Evolutionary conservation across 306 rosid genomes (phyloP), one percentile per base, ranked within the genome.

Genomic region (Castanea mollissima): DNA sequence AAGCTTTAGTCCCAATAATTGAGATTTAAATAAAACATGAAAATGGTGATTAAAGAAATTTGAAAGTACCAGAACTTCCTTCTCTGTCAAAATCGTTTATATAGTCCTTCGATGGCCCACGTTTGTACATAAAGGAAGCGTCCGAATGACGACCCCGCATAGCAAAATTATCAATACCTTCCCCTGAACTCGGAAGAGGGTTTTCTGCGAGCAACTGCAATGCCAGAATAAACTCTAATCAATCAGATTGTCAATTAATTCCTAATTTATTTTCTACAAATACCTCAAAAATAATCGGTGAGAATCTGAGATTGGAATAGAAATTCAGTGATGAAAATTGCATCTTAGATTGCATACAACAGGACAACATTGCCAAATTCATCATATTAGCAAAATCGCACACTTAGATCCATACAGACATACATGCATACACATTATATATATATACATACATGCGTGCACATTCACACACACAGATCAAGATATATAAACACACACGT

Each of bases 111-210:
- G 90, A 82, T 46, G 79, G 64, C 56, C 74, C 91, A 69, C 97
- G 92, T 78, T 85, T 85, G 85, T 81, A 77, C 11, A 72, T 76
- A 35, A 74, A 67, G 67, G 59, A 52, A 31, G 69, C 57, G 51
- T 85, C 85, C 10, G 29, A 19, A 52, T 88, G 88, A 74, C 96
- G 82, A 74, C 96, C 96, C 63, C 97, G 82, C 97, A 93, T 91
- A 44, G 87, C 82, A 73, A 76, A 88, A 44, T 75, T 67, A 55
- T 62, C 32, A 21, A 86, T 70, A 52, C 79, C 88, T 72, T 87
- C 62, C 78, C 80, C 79, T 55, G 85, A 75, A 4, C 52, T 78
- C 11, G 62, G 76, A 78, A 81, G 19, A 58, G 69, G 55, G 62
- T 55, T 51, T 19, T 58, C 71, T 71, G 5, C 79, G 25, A 38